Percentiles rank a stretch among this genome's conserved stretches.
Conservation (phyloP, 164 flowering plant species). For the Aristolochia californica region DNA sequence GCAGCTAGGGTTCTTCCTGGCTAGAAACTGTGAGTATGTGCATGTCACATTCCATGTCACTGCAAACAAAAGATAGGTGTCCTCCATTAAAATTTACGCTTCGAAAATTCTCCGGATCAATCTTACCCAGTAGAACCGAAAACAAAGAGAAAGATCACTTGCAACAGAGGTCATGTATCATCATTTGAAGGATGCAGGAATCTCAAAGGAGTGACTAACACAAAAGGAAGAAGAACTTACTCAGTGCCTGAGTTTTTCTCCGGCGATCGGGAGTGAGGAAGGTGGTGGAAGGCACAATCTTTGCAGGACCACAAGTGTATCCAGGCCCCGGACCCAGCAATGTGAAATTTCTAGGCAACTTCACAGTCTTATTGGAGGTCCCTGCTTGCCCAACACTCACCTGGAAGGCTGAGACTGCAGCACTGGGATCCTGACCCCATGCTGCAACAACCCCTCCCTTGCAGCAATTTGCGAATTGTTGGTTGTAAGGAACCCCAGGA, state of each 20-base stretch:
- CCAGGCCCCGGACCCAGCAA: slow-evolving; percentile 60
- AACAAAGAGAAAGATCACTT: background rate
- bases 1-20: slow-evolving; percentile 53
- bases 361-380: slow-evolving; percentile 53
- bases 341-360: slow-evolving; percentile 54
- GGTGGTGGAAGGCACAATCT: slow-evolving; percentile 38
- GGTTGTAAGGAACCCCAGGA: slow-evolving; percentile 68
- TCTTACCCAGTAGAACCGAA: background rate
- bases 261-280: slow-evolving; percentile 43
- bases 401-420: slow-evolving; percentile 46
- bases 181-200: no score
- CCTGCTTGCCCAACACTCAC: slow-evolving; percentile 58
- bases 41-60: slow-evolving; percentile 93
- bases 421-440: slow-evolving; percentile 55
- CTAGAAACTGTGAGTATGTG: slow-evolving; percentile 78
- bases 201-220: background rate
- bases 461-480: slow-evolving; percentile 62
- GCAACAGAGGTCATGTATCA: no score
- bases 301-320: slow-evolving; percentile 62
- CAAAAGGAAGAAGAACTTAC: slow-evolving; percentile 20
- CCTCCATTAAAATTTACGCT: no score
- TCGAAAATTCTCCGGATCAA: no score
- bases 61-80: slow-evolving; percentile 24
- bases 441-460: slow-evolving; percentile 50
- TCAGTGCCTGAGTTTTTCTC: slow-evolving; percentile 48